These are phyloP conservation scores for Pseudotsuga menziesii DNA, from an alignment of 75 land plant genomes.

Conservation along the genomic window DNA sequence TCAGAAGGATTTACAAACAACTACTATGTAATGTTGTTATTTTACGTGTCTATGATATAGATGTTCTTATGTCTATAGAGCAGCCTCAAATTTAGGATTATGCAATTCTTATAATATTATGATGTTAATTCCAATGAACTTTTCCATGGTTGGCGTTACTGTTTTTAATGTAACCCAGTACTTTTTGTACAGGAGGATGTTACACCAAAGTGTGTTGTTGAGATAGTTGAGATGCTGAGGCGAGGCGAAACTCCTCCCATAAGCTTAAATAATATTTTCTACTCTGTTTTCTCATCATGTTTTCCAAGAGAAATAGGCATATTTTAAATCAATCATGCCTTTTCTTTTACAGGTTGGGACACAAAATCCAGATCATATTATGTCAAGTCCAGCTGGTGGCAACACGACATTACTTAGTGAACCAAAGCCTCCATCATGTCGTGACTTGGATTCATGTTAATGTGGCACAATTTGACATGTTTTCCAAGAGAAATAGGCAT, in stretches of 20 bases:
- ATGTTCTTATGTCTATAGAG: background rate
- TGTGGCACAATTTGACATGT: no score
- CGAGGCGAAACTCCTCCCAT: constrained; percentile 76
- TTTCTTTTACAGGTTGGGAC: constrained; percentile 37
- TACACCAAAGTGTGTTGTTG: constrained; percentile 77
- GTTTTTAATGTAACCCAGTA: background rate
- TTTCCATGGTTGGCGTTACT: background rate
- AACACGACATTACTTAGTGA: constrained; percentile 74
- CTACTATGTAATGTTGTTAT: constrained; percentile 56
- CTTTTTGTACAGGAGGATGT: constrained; percentile 75
- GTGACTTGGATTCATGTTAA: constrained; percentile 86
- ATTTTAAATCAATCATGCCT: no score
- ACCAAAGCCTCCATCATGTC: constrained; percentile 74
- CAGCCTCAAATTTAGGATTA: background rate
- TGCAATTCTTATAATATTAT: no score
- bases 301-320: no score
- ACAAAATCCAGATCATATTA: constrained; percentile 60
- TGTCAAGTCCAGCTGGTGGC: constrained; percentile 78
- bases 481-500: no score
- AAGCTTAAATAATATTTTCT: constrained; percentile 18
- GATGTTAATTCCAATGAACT: background rate
- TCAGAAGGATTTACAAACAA: constrained; percentile 94
- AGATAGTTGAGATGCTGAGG: constrained; percentile 80
- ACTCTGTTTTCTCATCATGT: constrained; percentile 30
- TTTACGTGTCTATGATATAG: background rate